A percentile compares a stretch with the other conserved stretches of the same genome.
Conservation (phyloP, 352 stramenopile species). For the Plasmopara viticola region DNA sequence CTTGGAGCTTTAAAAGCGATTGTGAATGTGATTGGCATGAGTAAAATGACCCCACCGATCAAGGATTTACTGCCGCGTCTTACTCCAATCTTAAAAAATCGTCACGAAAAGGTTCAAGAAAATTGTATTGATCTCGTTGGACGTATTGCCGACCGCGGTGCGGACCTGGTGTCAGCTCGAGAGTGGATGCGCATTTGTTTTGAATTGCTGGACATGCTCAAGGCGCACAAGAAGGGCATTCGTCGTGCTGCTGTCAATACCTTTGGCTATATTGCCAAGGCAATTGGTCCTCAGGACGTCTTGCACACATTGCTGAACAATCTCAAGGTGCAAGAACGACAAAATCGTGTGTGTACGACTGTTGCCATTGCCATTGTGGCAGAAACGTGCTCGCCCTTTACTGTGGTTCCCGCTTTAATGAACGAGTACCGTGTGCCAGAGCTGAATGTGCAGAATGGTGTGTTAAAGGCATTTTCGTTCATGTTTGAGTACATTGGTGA, state of each 20-base stretch:
- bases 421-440: conserved; percentile 99
- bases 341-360: conserved; percentile 99
- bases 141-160: conserved; percentile 96
- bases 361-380: conserved; percentile 99
- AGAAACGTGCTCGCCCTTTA: conserved; percentile 99
- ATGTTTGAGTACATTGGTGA: conserved; percentile 99
- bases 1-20: conserved; percentile 97
- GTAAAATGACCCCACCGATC: conserved; percentile 98
- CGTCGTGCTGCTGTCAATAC: conserved; percentile 97
- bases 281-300: conserved; percentile 98
- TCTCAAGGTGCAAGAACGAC: conserved; percentile 98
- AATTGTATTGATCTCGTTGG: conserved; percentile 94
- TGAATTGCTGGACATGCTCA: conserved; percentile 98
- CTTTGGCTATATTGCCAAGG: conserved; percentile 99
- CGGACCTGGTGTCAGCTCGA: conserved; percentile 96
- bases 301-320: conserved; percentile 99
- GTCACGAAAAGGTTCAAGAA: conserved; percentile 99
- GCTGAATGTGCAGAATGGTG: conserved; percentile 99
- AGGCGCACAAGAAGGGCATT: conserved; percentile 99
- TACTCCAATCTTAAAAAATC: conserved; percentile 98
- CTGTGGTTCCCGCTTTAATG: conserved; percentile 98
- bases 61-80: conserved; percentile 97
- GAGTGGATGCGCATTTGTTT: conserved; percentile 99
- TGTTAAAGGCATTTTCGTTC: conserved; percentile 99
- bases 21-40: conserved; percentile 99